Evolutionary conservation across 1,284 basidiomycete genomes (phyloP).

Genomic region (Puccinia polysora): DNA sequence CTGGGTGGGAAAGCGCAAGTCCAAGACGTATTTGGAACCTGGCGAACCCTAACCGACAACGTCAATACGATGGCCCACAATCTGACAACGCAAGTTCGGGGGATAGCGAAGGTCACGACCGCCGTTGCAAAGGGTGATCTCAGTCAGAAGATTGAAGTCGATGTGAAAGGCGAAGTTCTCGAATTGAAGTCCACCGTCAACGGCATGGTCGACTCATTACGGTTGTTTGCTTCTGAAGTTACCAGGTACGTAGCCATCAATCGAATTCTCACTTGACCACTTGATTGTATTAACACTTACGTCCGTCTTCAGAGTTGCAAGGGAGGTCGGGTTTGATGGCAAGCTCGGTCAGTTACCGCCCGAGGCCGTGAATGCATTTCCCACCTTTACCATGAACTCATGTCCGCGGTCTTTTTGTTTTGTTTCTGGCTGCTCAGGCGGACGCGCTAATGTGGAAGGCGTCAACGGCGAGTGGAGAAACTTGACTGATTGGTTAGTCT

Average conservation of each 20-base stretch:
- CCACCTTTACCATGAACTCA: slow-evolving; percentile 48
- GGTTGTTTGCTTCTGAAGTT: slow-evolving; percentile 54
- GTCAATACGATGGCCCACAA: slow-evolving; percentile 56
- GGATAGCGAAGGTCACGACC: slow-evolving; percentile 54
- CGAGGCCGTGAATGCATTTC: slow-evolving; percentile 48
- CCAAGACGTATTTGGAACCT: slow-evolving; percentile 55
- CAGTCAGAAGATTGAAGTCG: slow-evolving; percentile 54
- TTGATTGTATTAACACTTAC: background rate
- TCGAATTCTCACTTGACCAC: background rate
- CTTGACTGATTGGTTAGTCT: slow-evolving; percentile 84
- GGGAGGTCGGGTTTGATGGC: slow-evolving; percentile 54
- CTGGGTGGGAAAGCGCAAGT: slow-evolving; percentile 56
- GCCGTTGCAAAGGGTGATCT: slow-evolving; percentile 54
- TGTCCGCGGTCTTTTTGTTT: slow-evolving; percentile 2
- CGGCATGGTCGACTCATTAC: slow-evolving; percentile 54
- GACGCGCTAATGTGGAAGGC: slow-evolving; percentile 52
- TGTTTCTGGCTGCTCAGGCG: slow-evolving; percentile 44
- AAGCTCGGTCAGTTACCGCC: slow-evolving; percentile 51
- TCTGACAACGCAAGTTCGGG: slow-evolving; percentile 48
- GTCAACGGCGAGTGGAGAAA: slow-evolving; percentile 59
- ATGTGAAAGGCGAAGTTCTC: slow-evolving; percentile 54
- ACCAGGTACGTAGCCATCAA: slow-evolving; percentile 45
- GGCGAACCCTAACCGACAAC: slow-evolving; percentile 55
- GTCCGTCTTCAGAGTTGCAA: slow-evolving; percentile 54
- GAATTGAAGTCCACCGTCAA: slow-evolving; percentile 54